Evolutionary conservation across 108 stramenopile genomes (phyloP).

Genomic region (Mayamaea pseudoterrestris): DNA sequence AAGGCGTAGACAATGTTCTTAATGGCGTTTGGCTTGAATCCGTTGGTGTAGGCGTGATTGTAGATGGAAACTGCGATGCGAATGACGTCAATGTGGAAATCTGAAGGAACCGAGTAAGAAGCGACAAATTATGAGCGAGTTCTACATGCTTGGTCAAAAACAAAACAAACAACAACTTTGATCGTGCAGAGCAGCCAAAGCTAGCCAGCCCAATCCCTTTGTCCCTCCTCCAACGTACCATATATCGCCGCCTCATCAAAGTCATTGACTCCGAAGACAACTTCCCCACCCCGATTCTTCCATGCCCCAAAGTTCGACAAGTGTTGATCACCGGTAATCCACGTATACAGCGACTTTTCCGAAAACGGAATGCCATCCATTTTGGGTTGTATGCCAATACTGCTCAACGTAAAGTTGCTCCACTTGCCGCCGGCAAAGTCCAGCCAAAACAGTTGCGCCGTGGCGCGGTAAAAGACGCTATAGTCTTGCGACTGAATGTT

Average conservation of each 20-base stretch:
- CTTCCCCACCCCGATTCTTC: slow-evolving; percentile 35
- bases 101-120: too few species aligned
- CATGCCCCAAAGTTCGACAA: slow-evolving; percentile 53
- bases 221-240: too few species aligned
- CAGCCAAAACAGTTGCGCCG: slow-evolving; percentile 38
- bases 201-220: too few species aligned
- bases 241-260: slow-evolving; percentile 60
- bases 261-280: slow-evolving; percentile 55
- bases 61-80: slow-evolving; percentile 43
- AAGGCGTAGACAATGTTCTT: slow-evolving; percentile 26
- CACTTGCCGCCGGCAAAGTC: slow-evolving; percentile 30
- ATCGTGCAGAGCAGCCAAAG: too few species aligned
- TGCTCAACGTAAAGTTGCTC: slow-evolving; percentile 11
- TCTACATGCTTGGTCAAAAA: slow-evolving; percentile 20
- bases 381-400: slow-evolving; percentile 15
- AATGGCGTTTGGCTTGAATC: slow-evolving; percentile 14
- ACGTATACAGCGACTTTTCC: slow-evolving; percentile 36
- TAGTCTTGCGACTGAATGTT: too few species aligned
- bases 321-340: slow-evolving; percentile 63
- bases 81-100: slow-evolving; percentile 51
- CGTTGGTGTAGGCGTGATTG: slow-evolving; percentile 40
- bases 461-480: slow-evolving; percentile 53
- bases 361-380: slow-evolving; percentile 21
- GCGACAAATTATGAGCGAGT: too few species aligned
- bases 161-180: too few species aligned